Base-by-base conservation (phyloP, 1,284 basidiomycete genomes). In the Anthracocystis setariae region DNA sequence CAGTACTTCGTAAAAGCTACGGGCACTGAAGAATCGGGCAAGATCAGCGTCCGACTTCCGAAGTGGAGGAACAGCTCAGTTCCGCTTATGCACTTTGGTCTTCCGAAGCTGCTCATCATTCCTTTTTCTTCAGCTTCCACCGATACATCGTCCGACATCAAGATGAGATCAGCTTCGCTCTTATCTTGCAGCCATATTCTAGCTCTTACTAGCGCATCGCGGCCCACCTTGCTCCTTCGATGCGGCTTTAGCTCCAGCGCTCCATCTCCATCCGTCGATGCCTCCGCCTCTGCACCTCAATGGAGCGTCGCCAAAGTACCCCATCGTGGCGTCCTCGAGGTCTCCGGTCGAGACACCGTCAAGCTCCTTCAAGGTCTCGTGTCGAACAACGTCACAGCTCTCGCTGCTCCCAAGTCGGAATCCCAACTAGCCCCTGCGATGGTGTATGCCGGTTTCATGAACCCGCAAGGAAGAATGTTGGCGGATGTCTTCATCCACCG, bases 341-440 rank as follows among this genome's bases (percentile, higher is more conserved):
- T 97, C 23, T 87, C 89, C 13, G 95, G 95, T 23, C 88, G 89
- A 12, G 92, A 98, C 68, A 90, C 92, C 3, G 84, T 88, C 21
- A 90, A 90, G 64, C 96, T 97, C 79, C 87, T 98, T 61, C 92
- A 97, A 81, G 95, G 95, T 18, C 85, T 96, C 44, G 87, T 94
- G 45, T 87, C 88, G 85, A 79, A 88, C 86, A 74, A 87, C 90
- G 76, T 84, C 52, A 46, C 44, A n/a, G 20, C 53, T 1, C 53
- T 67, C n/a, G 49, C 47, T n/a, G 18, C 50, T 5, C 5, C 43
- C 35, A 50, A 48, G 25, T 17, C 49, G 3, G 9, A 39, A 8
- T 18, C 25, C 1, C 9, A 40, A 12, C n/a, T 15, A 0, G 5
- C 61, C 3, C 24, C 57, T 1, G 29, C 24, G 83, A 4, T 53